Conservation (phyloP, 768 basidiomycete genomes). For the Antrodiella citrinella region DNA sequence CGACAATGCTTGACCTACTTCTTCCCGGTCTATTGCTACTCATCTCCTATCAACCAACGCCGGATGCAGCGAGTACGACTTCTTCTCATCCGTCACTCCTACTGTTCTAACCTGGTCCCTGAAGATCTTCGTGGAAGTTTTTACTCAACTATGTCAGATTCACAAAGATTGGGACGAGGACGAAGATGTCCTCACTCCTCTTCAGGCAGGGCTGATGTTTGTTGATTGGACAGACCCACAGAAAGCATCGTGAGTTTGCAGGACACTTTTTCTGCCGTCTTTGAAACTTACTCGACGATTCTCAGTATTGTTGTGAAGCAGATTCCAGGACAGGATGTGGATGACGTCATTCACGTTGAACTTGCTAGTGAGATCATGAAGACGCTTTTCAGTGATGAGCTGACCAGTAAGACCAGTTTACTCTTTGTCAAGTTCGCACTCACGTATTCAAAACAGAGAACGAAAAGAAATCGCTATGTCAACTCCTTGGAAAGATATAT, state of each 20-base stretch:
- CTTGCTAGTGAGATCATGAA: conserved; percentile 45
- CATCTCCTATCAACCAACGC: conserved; percentile 65
- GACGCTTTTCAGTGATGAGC: conserved; percentile 37
- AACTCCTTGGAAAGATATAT: conserved; percentile 42
- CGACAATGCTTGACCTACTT: conserved; percentile 84
- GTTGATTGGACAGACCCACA: conserved; percentile 85
- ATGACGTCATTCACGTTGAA: conserved; percentile 44
- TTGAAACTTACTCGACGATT: background rate
- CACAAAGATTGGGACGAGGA: conserved; percentile 63
- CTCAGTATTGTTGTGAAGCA: conserved; percentile 24
- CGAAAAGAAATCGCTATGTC: conserved; percentile 39
- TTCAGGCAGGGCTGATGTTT: conserved; percentile 72
- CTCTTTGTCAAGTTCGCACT: background rate
- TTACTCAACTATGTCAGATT: conserved; percentile 48
- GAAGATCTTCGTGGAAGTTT: conserved; percentile 67
- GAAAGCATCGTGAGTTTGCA: conserved; percentile 47
- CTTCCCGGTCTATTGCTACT: conserved; percentile 80
- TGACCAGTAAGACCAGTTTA: conserved; percentile 37
- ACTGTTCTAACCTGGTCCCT: background rate
- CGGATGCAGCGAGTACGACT: conserved; percentile 51
- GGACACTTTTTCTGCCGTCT: conserved; percentile 6
- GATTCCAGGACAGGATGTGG: conserved; percentile 29
- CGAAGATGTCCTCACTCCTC: conserved; percentile 63
- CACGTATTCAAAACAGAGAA: conserved; percentile 26
- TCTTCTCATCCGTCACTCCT: background rate